Evolutionary conservation across 345 rosid genomes (phyloP).

Genomic region (Hibiscus mutabilis): DNA sequence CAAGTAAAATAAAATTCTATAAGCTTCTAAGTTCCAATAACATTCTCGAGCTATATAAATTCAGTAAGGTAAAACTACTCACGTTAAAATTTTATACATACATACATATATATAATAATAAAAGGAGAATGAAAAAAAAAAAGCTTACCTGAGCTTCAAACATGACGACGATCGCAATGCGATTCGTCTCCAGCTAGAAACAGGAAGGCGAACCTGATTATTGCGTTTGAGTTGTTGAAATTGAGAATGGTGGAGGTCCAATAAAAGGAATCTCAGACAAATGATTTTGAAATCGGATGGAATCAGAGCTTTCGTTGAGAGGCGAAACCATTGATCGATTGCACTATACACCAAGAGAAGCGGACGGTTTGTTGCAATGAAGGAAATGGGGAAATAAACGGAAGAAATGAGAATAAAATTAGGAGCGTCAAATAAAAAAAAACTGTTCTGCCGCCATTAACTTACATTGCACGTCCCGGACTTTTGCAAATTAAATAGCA

Average conservation of each 20-base stretch:
- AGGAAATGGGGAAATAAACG: not conserved
- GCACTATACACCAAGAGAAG: constrained; percentile 23
- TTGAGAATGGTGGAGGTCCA: constrained; percentile 18
- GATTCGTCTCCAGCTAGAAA: not conserved
- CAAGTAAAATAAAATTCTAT: not conserved
- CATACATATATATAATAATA: too few relatives aligned
- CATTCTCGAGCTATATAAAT: not conserved
- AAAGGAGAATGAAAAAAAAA: not conserved
- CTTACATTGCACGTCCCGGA: not conserved
- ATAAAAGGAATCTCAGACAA: constrained; percentile 11
- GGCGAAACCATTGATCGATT: not conserved
- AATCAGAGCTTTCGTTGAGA: constrained; percentile 14
- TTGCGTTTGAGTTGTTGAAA: not conserved
- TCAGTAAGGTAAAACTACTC: not conserved
- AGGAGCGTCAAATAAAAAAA: not conserved
- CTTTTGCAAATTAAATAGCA: not conserved
- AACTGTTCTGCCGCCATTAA: not conserved
- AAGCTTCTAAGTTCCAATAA: not conserved
- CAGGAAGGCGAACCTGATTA: not conserved
- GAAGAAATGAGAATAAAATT: not conserved
- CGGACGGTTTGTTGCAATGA: constrained; percentile 27
- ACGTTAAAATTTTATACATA: not conserved
- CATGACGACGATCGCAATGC: constrained; percentile 42
- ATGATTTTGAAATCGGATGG: not conserved
- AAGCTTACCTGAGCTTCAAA: constrained; percentile 80